Conservation (phyloP, 345 rosid species). For the Zanthoxylum bungeanum region DNA sequence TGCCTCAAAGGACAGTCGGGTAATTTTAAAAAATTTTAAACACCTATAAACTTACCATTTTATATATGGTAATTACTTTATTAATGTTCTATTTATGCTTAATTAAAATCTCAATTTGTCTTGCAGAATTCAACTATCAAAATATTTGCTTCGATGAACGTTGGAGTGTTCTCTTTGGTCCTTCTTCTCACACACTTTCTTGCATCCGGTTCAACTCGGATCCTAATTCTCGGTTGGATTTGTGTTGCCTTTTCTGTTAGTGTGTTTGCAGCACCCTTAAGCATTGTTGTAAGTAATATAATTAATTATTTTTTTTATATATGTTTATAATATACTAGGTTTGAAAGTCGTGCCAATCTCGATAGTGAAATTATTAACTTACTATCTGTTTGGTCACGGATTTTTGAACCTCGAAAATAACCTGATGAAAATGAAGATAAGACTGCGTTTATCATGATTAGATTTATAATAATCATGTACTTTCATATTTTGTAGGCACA, state of each 20-base stretch:
- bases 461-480: no score
- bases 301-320: background rate
- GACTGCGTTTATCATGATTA: no score
- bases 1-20: constrained; percentile 53
- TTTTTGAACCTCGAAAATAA: no score
- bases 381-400: no score
- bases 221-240: constrained; percentile 76
- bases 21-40: constrained; percentile 9
- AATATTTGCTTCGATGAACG: constrained; percentile 46
- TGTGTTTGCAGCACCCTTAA: constrained; percentile 85
- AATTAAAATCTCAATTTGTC: background rate
- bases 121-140: constrained; percentile 58
- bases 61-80: no score
- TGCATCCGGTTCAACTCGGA: constrained; percentile 17
- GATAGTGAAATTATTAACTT: no score
- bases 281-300: constrained; percentile 47
- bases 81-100: background rate
- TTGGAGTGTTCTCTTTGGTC: constrained; percentile 50
- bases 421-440: no score
- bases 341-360: no score
- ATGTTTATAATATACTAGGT: no score
- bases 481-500: constrained; percentile 41
- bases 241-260: constrained; percentile 61
- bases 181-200: constrained; percentile 41
- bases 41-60: background rate